phyloP scores from a whole-genome alignment of 2,329 filamentous ascomycete species.

The Colletotrichum abscissum region DNA sequence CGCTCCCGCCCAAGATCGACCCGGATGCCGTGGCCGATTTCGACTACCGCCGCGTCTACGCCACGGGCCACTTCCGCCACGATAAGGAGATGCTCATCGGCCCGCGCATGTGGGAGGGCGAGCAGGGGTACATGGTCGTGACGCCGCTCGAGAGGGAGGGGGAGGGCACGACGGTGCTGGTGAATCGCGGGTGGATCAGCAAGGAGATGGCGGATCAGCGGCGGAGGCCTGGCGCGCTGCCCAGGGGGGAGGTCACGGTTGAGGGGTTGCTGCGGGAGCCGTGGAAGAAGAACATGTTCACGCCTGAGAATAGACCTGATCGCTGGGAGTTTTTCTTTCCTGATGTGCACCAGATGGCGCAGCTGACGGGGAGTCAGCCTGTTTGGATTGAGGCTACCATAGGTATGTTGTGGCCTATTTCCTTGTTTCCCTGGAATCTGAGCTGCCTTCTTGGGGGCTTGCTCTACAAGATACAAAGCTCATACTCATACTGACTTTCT shows the following conservation, averaged over 20 bases:
- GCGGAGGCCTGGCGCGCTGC: constrained; percentile 74
- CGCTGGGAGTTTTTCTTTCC: constrained; percentile 94
- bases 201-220: constrained; percentile 77
- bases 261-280: constrained; percentile 89
- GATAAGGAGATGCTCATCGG: constrained; percentile 97
- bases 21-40: constrained; percentile 86
- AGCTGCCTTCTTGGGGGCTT: neutral
- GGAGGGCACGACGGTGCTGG: constrained; percentile 76
- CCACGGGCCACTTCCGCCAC: constrained; percentile 80
- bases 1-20: constrained; percentile 86
- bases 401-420: constrained; percentile 63
- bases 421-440: no score
- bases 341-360: constrained; percentile 92
- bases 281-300: constrained; percentile 98
- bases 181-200: constrained; percentile 92
- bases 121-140: constrained; percentile 90
- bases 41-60: constrained; percentile 87
- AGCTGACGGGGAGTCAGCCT: constrained; percentile 81
- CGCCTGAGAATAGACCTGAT: constrained; percentile 87
- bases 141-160: constrained; percentile 85
- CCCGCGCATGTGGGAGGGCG: constrained; percentile 87
- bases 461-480: neutral
- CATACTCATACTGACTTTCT: constrained; percentile 23
- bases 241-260: constrained; percentile 77
- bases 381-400: constrained; percentile 98